phyloP scores from a whole-genome alignment of 2,329 filamentous ascomycete species.

The Ceratocystis diversiconidia region DNA sequence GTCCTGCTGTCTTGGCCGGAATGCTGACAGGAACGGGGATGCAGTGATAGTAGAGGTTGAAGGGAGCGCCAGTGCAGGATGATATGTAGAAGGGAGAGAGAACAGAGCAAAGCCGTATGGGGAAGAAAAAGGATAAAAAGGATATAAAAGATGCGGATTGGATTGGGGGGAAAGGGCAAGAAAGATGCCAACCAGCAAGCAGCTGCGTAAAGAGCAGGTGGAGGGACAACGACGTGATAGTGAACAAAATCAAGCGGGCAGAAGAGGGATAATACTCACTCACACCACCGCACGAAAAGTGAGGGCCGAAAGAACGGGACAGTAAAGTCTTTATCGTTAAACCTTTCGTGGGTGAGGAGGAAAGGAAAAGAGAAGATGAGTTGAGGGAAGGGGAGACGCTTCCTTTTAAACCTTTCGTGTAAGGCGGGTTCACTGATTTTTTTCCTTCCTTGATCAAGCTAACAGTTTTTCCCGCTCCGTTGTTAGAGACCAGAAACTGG shows the following conservation, averaged over 20 bases:
- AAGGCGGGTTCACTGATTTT: conserved; percentile 6
- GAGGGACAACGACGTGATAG: conserved; percentile 28
- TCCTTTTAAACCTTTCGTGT: conserved; percentile 10
- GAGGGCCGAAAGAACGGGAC: conserved; percentile 25
- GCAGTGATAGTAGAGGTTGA: conserved; percentile 13
- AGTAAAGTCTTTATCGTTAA: conserved; percentile 22
- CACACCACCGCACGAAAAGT: conserved; percentile 35
- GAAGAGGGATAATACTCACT: conserved; percentile 18
- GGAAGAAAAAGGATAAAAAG: conserved; percentile 36
- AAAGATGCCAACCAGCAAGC: neutral
- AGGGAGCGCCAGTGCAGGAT: conserved; percentile 10
- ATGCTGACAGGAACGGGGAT: conserved; percentile 20
- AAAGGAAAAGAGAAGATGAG: conserved; percentile 26
- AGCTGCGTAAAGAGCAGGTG: neutral
- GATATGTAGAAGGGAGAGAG: conserved; percentile 14
- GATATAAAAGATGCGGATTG: conserved; percentile 21
- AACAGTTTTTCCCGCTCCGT: conserved; percentile 6
- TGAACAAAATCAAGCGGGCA: conserved; percentile 25
- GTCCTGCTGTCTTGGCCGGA: neutral
- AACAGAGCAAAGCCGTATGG: conserved; percentile 23
- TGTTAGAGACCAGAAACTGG: conserved; percentile 1
- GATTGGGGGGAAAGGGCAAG: neutral
- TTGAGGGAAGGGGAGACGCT: conserved; percentile 7
- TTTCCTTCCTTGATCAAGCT: conserved; percentile 1
- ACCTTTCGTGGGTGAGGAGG: conserved; percentile 37